Evolutionary conservation across 352 stramenopile genomes (phyloP).

Genomic region (Globisporangium splendens): DNA sequence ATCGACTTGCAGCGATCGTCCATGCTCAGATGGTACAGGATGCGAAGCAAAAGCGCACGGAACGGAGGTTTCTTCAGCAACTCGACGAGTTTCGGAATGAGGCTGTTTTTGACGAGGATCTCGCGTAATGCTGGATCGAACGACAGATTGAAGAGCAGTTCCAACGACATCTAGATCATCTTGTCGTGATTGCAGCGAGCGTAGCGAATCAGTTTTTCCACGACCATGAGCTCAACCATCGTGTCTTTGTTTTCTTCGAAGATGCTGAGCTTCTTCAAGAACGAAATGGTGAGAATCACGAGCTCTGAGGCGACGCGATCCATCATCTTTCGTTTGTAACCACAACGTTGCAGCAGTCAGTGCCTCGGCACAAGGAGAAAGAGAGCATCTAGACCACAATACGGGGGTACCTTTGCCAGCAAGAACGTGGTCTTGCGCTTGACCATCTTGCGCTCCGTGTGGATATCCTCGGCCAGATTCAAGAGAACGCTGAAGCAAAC

Average conservation of each 20-base stretch:
- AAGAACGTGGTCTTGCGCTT: conserved; percentile 89
- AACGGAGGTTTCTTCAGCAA: conserved; percentile 92
- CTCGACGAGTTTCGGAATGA: conserved; percentile 92
- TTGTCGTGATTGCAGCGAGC: conserved; percentile 84
- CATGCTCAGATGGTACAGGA: conserved; percentile 95
- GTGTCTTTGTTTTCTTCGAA: conserved; percentile 95
- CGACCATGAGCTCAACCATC: conserved; percentile 82
- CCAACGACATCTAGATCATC: conserved; percentile 79
- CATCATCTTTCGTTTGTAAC: conserved; percentile 50
- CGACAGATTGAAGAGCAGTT: conserved; percentile 94
- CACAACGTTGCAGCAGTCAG: neutral
- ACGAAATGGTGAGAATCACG: conserved; percentile 87
- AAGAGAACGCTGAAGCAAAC: conserved; percentile 93
- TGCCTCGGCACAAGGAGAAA: conserved; percentile 9
- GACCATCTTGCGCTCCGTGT: conserved; percentile 94
- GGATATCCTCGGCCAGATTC: conserved; percentile 93
- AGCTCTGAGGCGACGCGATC: conserved; percentile 86
- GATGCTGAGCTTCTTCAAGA: conserved; percentile 93
- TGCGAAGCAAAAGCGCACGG: conserved; percentile 78
- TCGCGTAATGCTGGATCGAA: conserved; percentile 88
- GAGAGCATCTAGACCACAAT: no score
- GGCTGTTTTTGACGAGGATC: conserved; percentile 81
- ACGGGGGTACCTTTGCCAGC: conserved; percentile 55
- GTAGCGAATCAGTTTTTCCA: conserved; percentile 77
- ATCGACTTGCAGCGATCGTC: conserved; percentile 94